Base-by-base conservation (phyloP, 306 rosid genomes). In the Geum urbanum region DNA sequence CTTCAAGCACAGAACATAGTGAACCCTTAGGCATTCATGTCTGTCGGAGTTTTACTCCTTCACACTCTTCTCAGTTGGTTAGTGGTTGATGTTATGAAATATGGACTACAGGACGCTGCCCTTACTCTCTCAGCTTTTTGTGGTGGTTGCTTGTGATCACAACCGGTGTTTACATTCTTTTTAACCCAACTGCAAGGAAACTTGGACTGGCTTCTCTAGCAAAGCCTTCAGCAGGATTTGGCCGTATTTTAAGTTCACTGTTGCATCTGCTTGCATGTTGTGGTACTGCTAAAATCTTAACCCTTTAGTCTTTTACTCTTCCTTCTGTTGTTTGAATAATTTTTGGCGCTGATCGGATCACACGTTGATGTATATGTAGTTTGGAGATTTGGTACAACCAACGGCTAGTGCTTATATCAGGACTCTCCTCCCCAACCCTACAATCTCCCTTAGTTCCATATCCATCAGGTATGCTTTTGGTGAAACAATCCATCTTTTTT, bases 1-100 rank as follows among this genome's bases (percentile, higher is more conserved):
- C 88, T 87, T 5, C 91, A 87, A 71, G 85, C 89, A 0, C 91
- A 87, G 74, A 84, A 84, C 80, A 82, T 87, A 67, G 91, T 84
- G 55, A 82, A 82, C 66, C 91, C 91, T 78, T 67, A 84, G 20
- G 91, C 91, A 32, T 76, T 62, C 54, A 82, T 84, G 82, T 70
- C 87, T 11, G 58, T 87, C 58, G 89, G 81, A 47, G 82, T 84
- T 1, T 76, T 84, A 65, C 45, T 73, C 22, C 51, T 84, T 64
- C 91, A 87, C 53, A 60, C 67, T 49, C 74, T 84, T 39, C 75
- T 87, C 59, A 70, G 45, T 24, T 87, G 86, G 86, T 46, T 87
- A 8, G 84, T 49, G 40, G 71, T 87, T 4, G 66, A 80, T 64
- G 82, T 84, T 55, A 63, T 80, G 52, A 74, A 63, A 52, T 84